Base-by-base conservation (phyloP, 73 alveolate species). In the Breviolum minutum region DNA sequence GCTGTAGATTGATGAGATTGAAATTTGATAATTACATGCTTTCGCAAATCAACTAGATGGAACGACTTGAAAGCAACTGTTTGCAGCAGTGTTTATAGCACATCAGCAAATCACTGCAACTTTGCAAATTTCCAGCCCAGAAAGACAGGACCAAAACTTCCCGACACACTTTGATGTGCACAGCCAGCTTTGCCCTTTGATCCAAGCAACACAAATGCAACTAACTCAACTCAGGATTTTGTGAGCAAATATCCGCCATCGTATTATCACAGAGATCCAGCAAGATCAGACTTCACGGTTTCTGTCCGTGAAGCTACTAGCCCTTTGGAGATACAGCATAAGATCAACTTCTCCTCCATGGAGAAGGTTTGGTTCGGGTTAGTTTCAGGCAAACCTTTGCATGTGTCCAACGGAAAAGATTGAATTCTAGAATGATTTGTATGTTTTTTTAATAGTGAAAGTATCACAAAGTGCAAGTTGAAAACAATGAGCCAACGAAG, bases 221-320 rank as follows among this genome's bases (percentile, higher is more conserved):
- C 24, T 14, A 68, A 66, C 24, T 14, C 8, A 9, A 30, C 83
- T 17, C 32, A 89, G 97, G 97, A 91, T 88, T 91, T 91, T 40
- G 97, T 91, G 40, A 91, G 97, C 97, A 91, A 91, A 79, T 91
- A 91, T 54, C 97, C 97, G 64, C 97, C 97, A 3, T 91, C 97
- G 88, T 91, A 91, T 79, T 91, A 91, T 48, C 97, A 91, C 97
- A 62, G 97, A 26, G 97, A 91, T 24, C 97, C 97, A 0, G 97
- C 97, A 29, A 14, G 89, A 48, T 48, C 97, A n/a, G 97, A 91
- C 64, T 60, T 91, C 48, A 27, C 70, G 24, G 68, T 91, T 87
- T 48, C 89, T 64, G 26, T 91, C 48, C 97, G 97, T 19, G 97
- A 91, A 60, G 97, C 80, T 4, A 73, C 48, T 68, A 91, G 61